Conservation (phyloP, 768 basidiomycete species). For the Lentinus brumalis region DNA sequence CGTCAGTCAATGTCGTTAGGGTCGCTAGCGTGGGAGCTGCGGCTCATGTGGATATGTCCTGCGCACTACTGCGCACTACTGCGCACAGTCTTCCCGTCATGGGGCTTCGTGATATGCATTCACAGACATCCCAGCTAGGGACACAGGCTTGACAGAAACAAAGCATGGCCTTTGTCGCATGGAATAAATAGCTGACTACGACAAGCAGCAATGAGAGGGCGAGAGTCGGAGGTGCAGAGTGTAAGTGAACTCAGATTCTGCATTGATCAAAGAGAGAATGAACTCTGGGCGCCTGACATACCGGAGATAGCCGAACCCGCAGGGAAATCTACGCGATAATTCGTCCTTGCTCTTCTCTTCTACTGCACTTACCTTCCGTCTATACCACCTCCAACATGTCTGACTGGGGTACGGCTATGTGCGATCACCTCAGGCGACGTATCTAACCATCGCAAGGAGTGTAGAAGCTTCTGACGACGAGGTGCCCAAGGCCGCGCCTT, state of each 20-base stretch:
- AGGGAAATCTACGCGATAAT: neutral
- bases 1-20: too few species aligned
- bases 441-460: slow-evolving; percentile 27
- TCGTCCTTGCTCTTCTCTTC: neutral
- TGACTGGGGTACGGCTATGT: slow-evolving; percentile 46
- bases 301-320: neutral
- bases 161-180: too few species aligned
- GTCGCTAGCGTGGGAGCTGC: too few species aligned
- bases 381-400: slow-evolving; percentile 34
- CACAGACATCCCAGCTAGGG: too few species aligned
- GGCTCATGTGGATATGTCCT: too few species aligned
- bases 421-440: neutral
- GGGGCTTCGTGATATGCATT: too few species aligned
- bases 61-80: too few species aligned
- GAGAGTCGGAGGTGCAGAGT: neutral
- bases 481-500: slow-evolving; percentile 28
- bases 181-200: neutral
- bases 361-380: neutral
- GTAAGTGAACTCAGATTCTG: too few species aligned
- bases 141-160: too few species aligned
- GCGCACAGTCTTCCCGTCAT: too few species aligned
- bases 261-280: too few species aligned
- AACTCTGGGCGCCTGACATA: neutral
- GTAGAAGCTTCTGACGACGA: slow-evolving; percentile 43
- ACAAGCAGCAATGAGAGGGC: neutral